Percentiles rank a stretch among this genome's conserved stretches.
Evolutionary conservation across 257 asterid genomes (phyloP).

Genomic region (Striga asiatica): DNA sequence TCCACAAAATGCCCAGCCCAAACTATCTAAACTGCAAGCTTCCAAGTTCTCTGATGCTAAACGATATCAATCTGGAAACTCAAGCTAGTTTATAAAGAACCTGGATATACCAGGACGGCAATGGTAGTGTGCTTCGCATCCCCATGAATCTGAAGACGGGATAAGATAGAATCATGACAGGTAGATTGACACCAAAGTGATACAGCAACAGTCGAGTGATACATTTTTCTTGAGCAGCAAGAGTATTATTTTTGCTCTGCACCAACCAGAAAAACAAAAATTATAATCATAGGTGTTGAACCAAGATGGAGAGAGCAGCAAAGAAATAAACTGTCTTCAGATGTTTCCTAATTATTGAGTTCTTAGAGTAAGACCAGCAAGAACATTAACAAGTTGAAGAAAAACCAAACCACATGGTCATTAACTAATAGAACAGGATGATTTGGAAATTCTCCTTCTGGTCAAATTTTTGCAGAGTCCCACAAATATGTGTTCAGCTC

Average conservation of each 20-base stretch:
- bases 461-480: not conserved
- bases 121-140: constrained; percentile 83
- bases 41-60: not conserved
- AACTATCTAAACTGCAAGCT: not conserved
- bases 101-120: constrained; percentile 98
- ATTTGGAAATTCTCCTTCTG: not conserved
- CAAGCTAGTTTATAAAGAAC: constrained; percentile 50
- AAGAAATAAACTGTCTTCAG: not conserved
- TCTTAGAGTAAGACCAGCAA: not conserved
- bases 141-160: constrained; percentile 91
- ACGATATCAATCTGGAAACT: constrained; percentile 14
- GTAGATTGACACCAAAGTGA: constrained; percentile 84
- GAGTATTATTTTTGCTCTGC: constrained; percentile 79
- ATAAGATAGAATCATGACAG: constrained; percentile 83
- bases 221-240: constrained; percentile 91
- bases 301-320: not conserved
- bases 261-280: constrained; percentile 22
- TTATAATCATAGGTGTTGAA: not conserved
- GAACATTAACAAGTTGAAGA: not conserved
- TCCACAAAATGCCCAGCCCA: not conserved
- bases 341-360: constrained; percentile 3
- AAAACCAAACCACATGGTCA: not conserved
- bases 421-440: not conserved
- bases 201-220: constrained; percentile 75
- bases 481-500: not conserved